These are phyloP conservation scores for Aspergillus pseudoviridinutans DNA, from an alignment of 2,329 filamentous ascomycete species.

Conservation along the genomic window DNA sequence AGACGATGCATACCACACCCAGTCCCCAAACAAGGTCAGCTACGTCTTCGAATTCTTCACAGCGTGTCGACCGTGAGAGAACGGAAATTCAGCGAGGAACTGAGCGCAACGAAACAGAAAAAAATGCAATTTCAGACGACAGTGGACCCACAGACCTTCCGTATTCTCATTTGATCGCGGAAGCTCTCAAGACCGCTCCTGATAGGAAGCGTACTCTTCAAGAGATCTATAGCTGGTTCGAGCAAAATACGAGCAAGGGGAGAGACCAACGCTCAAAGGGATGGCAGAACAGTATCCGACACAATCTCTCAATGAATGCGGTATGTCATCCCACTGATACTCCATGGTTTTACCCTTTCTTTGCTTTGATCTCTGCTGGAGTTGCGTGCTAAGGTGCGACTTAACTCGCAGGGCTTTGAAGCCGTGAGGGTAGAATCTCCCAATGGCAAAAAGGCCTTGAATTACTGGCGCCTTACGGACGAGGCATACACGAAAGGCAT, in stretches of 20 bases:
- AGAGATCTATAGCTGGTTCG: slow-evolving; percentile 89
- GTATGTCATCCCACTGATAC: slow-evolving; percentile 51
- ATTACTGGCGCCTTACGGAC: slow-evolving; percentile 72
- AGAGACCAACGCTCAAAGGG: slow-evolving; percentile 60
- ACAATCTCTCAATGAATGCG: slow-evolving; percentile 93
- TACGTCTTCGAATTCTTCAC: slow-evolving; percentile 18
- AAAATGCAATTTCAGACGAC: slow-evolving; percentile 19
- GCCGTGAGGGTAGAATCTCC: slow-evolving; percentile 52
- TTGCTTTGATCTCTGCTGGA: slow-evolving; percentile 9
- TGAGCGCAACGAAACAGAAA: slow-evolving; percentile 22
- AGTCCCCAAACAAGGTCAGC: slow-evolving; percentile 12
- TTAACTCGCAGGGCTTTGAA: slow-evolving; percentile 36
- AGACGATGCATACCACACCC: background rate
- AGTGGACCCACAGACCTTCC: slow-evolving; percentile 52
- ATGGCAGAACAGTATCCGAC: slow-evolving; percentile 94
- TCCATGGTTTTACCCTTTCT: background rate
- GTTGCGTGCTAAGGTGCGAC: slow-evolving; percentile 6
- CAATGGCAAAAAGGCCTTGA: slow-evolving; percentile 55
- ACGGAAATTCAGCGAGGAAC: slow-evolving; percentile 2
- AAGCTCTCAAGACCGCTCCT: slow-evolving; percentile 65
- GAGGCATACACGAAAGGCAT: slow-evolving; percentile 66
- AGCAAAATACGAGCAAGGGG: slow-evolving; percentile 72
- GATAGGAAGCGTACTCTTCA: slow-evolving; percentile 71
- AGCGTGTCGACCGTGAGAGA: slow-evolving; percentile 9
- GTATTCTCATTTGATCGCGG: slow-evolving; percentile 78